phyloP scores from a whole-genome alignment of 257 asterid genomes.

The Fraxinus cuspidata region DNA sequence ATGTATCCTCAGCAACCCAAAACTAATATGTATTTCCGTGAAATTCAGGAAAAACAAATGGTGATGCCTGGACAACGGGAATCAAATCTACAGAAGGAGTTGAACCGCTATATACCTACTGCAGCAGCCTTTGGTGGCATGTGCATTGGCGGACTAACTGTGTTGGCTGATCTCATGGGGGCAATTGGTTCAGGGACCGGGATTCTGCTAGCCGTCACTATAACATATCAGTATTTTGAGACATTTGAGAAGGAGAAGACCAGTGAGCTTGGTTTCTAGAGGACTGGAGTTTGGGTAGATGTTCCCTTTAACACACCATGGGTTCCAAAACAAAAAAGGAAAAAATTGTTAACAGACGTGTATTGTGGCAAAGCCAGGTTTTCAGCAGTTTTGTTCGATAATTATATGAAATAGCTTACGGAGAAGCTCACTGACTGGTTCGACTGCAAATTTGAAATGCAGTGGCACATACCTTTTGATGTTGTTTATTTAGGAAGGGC shows the following conservation, averaged over 20 bases:
- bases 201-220: slow-evolving; percentile 25
- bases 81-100: slow-evolving; percentile 26
- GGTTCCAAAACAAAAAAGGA: not conserved
- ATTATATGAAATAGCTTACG: not conserved
- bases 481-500: too few species aligned
- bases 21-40: not conserved
- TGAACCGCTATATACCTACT: slow-evolving; percentile 23
- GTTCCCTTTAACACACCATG: not conserved
- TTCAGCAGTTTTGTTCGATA: not conserved
- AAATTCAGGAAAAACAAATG: slow-evolving; percentile 27
- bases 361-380: not conserved
- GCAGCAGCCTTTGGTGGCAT: slow-evolving; percentile 28
- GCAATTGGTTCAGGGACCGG: slow-evolving; percentile 24
- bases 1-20: not conserved
- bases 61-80: slow-evolving; percentile 24
- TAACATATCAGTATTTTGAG: slow-evolving; percentile 27
- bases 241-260: slow-evolving; percentile 29
- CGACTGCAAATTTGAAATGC: not conserved
- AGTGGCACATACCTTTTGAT: not conserved
- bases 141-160: slow-evolving; percentile 12
- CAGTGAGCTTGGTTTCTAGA: slow-evolving; percentile 24
- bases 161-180: slow-evolving; percentile 27
- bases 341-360: not conserved
- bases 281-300: not conserved
- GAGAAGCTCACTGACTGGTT: not conserved